Conservation (phyloP, 768 basidiomycete species). For the Rossbeevera mucosa region DNA sequence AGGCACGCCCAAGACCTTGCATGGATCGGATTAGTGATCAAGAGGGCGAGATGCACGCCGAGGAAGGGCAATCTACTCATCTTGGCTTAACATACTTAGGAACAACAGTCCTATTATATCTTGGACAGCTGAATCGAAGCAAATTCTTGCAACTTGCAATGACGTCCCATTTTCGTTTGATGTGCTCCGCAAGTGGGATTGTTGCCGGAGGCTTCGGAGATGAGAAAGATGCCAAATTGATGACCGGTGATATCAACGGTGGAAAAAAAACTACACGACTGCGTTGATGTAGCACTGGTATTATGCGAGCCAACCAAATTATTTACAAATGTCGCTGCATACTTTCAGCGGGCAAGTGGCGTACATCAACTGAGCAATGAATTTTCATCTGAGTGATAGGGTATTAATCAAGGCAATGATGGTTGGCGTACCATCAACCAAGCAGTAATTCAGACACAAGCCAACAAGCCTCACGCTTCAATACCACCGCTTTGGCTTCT, state of each 20-base stretch:
- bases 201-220: constrained; percentile 25
- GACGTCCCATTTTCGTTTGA: too few species aligned
- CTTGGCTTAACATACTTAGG: not conserved
- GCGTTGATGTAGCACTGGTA: not conserved
- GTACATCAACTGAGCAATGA: not conserved
- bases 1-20: constrained; percentile 23
- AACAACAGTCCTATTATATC: not conserved
- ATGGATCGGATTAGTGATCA: constrained; percentile 16
- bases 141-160: too few species aligned
- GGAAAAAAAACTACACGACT: not conserved
- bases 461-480: not conserved
- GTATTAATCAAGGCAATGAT: not conserved
- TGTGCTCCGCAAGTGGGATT: constrained; percentile 16
- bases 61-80: not conserved
- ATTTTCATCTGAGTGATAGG: not conserved
- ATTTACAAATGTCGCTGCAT: not conserved
- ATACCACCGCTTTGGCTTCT: constrained; percentile 17
- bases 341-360: not conserved
- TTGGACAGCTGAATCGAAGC: not conserved
- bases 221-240: constrained; percentile 16
- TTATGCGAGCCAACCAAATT: not conserved
- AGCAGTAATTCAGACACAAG: too few species aligned
- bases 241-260: not conserved
- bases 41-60: not conserved
- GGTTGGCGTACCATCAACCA: not conserved